A percentile compares a stretch with the other conserved stretches of the same genome.
phyloP scores from a whole-genome alignment of 1,139 yeast species.

The Nakaseomyces glabratus region DNA sequence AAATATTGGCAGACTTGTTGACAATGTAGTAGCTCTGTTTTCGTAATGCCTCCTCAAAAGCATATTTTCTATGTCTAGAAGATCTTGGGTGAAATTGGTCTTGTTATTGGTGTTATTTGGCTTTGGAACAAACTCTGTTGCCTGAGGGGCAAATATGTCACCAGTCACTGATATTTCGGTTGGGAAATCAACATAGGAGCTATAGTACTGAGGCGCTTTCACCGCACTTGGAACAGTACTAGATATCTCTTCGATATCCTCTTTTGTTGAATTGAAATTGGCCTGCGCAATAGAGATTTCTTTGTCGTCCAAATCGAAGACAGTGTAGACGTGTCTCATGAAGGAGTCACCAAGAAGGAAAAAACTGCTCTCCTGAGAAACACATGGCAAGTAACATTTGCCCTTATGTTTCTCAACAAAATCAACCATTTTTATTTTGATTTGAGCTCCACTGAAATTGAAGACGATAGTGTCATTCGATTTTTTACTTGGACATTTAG shows the following conservation, averaged over 20 bases:
- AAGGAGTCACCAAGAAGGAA: constrained; percentile 61
- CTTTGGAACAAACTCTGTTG: too few relatives aligned
- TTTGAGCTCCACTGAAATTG: constrained; percentile 44
- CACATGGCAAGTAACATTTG: constrained; percentile 33
- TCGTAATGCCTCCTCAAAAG: too few relatives aligned
- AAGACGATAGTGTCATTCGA: constrained; percentile 31
- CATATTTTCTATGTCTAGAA: too few relatives aligned
- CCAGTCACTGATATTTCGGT: not conserved
- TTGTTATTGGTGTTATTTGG: too few relatives aligned
- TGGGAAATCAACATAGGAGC: not conserved
- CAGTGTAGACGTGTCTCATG: constrained; percentile 63
- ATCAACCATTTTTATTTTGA: constrained; percentile 40
- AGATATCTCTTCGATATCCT: constrained; percentile 37
- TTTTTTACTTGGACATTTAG: constrained; percentile 24
- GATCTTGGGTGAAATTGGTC: too few relatives aligned
- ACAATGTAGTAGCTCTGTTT: too few relatives aligned
- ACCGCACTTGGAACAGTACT: constrained; percentile 40
- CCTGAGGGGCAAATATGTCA: too few relatives aligned
- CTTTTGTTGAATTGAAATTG: constrained; percentile 22
- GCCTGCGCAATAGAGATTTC: constrained; percentile 64
- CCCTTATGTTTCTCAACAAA: constrained; percentile 23
- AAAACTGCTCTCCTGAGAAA: constrained; percentile 18
- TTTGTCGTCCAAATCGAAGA: constrained; percentile 59
- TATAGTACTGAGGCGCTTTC: constrained; percentile 32
- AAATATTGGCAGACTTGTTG: too few relatives aligned